Base-by-base conservation (phyloP, 202 grass and related monocot genomes). In the Carex sylvatica region DNA sequence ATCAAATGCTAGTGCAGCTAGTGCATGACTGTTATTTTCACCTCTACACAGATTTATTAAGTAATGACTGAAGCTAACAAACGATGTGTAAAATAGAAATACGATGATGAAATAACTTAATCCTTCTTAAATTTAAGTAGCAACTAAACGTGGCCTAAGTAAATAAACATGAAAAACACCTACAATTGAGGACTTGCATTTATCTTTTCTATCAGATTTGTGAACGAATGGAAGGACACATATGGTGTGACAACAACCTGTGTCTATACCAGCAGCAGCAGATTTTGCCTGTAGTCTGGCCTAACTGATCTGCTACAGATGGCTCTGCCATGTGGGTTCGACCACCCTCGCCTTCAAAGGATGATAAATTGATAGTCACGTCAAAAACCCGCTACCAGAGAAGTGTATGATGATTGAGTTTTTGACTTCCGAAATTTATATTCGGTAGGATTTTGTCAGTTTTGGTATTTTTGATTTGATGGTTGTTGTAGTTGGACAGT, bases 161-260 rank as follows among this genome's bases (percentile, higher is more conserved):
- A 28, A 28, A 28, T 28, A 28, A 28, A 28, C 1, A 2, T 28
- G 2, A 28, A 28, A 28, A 28, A 28, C 28, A 28, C 28, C 28
- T 28, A 28, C 28, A 28, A 28, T 28, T 28, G 28, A 36, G 35
- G 35, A 36, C 4, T 74, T 5, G 23, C 33, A 53, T 74, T 52
- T 16, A 53, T 52, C 5, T 52, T 16, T 74, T 5, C 4, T 42
- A 79, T 40, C 81, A 99, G 96, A 84, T 99, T 99, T 86, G 85
- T 89, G 52, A 91, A 40, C 86, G 96, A 49, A 99, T 99, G 96
- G 93, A 91, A 89, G 96, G 96, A 60, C 85, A 93, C 73, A 96
- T 99, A 74, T 99, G 96, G 96, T n/a, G 91, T 18, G 91, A 97
- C 56, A 87, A 89, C 70, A 83, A 74, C 0, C 78, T 80, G 13